These are phyloP conservation scores for Pyrus hybrid DNA, from an alignment of 331 rosid species.

Conservation along the genomic window DNA sequence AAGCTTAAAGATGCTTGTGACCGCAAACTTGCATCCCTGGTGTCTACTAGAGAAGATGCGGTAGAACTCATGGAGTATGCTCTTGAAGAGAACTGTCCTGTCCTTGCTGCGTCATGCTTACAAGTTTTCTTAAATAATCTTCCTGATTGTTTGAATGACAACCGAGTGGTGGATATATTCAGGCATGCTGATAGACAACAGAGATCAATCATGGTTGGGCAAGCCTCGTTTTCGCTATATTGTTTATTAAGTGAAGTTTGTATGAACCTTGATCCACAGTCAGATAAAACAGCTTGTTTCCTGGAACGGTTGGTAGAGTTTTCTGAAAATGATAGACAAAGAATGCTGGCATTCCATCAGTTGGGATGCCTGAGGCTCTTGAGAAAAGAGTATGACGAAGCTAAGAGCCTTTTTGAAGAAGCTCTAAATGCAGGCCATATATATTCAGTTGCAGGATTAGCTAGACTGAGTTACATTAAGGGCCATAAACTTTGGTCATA, in stretches of 20 bases:
- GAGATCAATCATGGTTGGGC: too few relatives aligned
- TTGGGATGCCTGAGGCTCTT: conserved; percentile 70
- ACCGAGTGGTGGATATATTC: too few relatives aligned
- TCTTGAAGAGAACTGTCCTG: conserved; percentile 54
- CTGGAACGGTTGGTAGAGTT: too few relatives aligned
- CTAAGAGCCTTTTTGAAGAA: conserved; percentile 56
- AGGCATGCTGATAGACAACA: too few relatives aligned
- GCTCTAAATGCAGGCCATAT: conserved; percentile 71
- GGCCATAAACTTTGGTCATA: conserved; percentile 62
- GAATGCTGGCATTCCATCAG: conserved; percentile 61
- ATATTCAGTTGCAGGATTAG: conserved; percentile 73
- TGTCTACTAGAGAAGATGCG: conserved; percentile 73
- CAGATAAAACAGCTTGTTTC: too few relatives aligned
- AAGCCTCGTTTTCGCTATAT: too few relatives aligned
- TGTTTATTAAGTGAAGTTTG: too few relatives aligned
- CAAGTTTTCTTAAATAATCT: conserved; percentile 75
- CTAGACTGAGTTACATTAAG: conserved; percentile 51
- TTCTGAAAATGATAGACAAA: conserved; percentile 71
- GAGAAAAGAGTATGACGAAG: conserved; percentile 75
- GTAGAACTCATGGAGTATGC: conserved; percentile 81
- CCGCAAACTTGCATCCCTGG: conserved; percentile 65
- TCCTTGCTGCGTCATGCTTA: conserved; percentile 82
- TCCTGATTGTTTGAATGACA: conserved; percentile 68
- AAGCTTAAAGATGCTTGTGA: conserved; percentile 87
- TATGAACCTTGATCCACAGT: too few relatives aligned